Evolutionary conservation across 2,329 filamentous ascomycete species (phyloP), one percentile per base, ranked within the genome.

Genomic region (Trichoderma sp.): DNA sequence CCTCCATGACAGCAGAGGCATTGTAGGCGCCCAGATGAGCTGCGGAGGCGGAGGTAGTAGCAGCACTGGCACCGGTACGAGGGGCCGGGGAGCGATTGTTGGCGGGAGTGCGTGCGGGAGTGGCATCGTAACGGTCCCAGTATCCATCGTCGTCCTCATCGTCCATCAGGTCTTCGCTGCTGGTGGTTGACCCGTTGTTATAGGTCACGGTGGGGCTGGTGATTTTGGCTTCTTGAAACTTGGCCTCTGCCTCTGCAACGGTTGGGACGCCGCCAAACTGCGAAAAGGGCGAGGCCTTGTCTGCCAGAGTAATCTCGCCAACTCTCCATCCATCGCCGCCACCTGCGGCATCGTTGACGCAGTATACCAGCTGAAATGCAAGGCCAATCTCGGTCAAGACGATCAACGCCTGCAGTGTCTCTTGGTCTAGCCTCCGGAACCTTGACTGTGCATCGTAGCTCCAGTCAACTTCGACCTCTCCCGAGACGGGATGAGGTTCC

Each of bases 401-500:
- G 7, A 93, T 84, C 34, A 92, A 84, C 4, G 90, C 86, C 76
- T 95, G 91, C 66, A 95, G 80, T 0, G 93, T 96, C 81, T 96
- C 93, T 58, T 87, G 82, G 77, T 96, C 93, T 43, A 93, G 79
- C n/a, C 92, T 86, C 73, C 88, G 85, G 81, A 91, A 95, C 68
- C 87, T 85, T 32, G 86, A 84, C 72, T 89, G 84, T 8, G 89
- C 86, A 71, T 93, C 91, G 71, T 85, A 86, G 76, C 89, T 87
- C 85, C 87, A 89, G 79, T 93, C 90, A 24, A 95, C 82, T 81
- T 95, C 93, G 69, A 95, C 88, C 80, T 95, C 92, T 69, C 92
- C 93, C 3, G 92, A 94, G 5, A 92, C 89, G 3, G 93, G 93
- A 77, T 96, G 93, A n/a, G 92, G 92, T 79, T 95, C 92, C 36